These are phyloP conservation scores for Vitis riparia DNA, from an alignment of 164 flowering plant genomes.

Conservation along the genomic window DNA sequence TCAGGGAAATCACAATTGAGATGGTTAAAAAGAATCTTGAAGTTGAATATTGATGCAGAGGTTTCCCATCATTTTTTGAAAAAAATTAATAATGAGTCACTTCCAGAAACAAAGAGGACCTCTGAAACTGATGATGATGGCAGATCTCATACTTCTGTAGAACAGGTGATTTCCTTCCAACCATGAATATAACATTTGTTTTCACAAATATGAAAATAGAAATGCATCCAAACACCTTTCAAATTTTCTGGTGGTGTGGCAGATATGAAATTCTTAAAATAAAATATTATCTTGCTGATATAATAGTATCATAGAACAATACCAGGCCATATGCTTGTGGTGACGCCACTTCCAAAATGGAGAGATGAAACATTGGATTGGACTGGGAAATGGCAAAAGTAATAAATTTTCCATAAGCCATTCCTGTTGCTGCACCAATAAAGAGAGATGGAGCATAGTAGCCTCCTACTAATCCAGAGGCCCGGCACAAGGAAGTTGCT, in stretches of 20 bases:
- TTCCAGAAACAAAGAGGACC: background rate
- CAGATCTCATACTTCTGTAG: background rate
- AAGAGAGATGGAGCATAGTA: slow-evolving; percentile 95
- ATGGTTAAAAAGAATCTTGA: background rate
- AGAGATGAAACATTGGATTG: slow-evolving; percentile 55
- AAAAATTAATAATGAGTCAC: background rate
- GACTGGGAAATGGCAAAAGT: slow-evolving; percentile 44
- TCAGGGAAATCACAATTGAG: background rate
- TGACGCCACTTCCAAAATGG: slow-evolving; percentile 86
- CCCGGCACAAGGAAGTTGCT: slow-evolving; percentile 83
- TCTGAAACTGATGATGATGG: background rate
- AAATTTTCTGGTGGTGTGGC: background rate
- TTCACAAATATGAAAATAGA: background rate
- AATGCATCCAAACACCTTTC: background rate
- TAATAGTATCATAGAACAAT: slow-evolving; percentile 20
- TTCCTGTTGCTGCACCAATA: slow-evolving; percentile 96
- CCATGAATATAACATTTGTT: background rate
- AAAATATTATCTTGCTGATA: background rate
- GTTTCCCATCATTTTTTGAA: background rate
- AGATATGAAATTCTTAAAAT: background rate
- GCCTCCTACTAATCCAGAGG: slow-evolving; percentile 94
- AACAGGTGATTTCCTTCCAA: background rate
- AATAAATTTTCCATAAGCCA: slow-evolving; percentile 86
- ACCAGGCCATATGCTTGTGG: slow-evolving; percentile 99
- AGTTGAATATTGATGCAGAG: background rate